Conservation (phyloP, 345 rosid genomes). For the Rhodamnia rubescens region DNA sequence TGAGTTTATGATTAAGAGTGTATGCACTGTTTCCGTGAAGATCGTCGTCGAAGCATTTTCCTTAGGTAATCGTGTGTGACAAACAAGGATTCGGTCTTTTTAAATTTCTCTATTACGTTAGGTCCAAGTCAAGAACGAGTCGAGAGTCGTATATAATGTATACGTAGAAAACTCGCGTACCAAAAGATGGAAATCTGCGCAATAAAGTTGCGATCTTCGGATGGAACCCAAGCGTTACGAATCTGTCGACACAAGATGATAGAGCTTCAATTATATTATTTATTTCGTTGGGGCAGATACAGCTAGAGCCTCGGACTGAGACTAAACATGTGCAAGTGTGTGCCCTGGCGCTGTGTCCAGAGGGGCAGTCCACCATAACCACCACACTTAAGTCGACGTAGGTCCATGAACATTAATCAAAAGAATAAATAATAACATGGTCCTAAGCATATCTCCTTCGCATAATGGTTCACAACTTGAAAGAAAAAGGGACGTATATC, state of each 20-base stretch:
- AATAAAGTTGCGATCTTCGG: background rate
- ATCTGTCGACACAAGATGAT: background rate
- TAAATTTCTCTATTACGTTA: background rate
- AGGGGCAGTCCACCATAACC: background rate
- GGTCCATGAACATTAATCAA: background rate
- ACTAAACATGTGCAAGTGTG: background rate
- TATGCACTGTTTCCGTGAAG: too few species aligned
- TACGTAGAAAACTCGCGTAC: background rate
- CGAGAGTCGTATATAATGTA: background rate
- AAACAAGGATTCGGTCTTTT: background rate
- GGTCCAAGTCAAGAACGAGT: background rate
- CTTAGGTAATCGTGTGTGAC: background rate
- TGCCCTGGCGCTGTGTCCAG: background rate
- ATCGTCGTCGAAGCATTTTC: too few species aligned
- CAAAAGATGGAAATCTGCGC: background rate
- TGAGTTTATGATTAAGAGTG: too few species aligned
- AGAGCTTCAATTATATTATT: background rate
- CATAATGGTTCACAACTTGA: background rate
- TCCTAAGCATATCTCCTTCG: background rate
- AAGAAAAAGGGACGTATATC: background rate
- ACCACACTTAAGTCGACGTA: background rate
- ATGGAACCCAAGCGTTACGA: background rate
- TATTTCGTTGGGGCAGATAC: background rate
- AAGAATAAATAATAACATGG: background rate
- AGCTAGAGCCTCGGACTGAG: background rate